A percentile compares a stretch with the other conserved stretches of the same genome.
Conservation (phyloP, 2,329 filamentous ascomycete genomes). For the Diaporthe ilicicola region DNA sequence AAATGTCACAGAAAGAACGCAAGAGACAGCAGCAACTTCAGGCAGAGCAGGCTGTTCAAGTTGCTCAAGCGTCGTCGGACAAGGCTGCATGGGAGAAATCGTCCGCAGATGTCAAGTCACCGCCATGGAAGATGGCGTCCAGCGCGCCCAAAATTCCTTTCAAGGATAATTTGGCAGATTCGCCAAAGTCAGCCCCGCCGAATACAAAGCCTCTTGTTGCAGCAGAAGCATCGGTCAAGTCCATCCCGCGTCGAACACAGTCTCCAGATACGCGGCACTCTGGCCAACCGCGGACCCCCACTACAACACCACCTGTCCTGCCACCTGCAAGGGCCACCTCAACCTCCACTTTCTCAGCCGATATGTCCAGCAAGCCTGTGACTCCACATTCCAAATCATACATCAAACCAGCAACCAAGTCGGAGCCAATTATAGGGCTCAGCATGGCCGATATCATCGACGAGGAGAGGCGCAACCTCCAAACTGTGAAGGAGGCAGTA, state of each 20-base stretch:
- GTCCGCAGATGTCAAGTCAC: slow-evolving; percentile 48
- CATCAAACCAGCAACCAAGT: slow-evolving; percentile 64
- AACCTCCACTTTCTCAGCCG: slow-evolving; percentile 37
- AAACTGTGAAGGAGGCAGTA: slow-evolving; percentile 81
- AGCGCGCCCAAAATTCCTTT: slow-evolving; percentile 57
- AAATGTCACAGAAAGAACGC: slow-evolving; percentile 90
- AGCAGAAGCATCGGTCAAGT: slow-evolving; percentile 49
- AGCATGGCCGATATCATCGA: slow-evolving; percentile 90
- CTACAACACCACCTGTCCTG: slow-evolving; percentile 34
- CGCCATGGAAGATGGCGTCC: slow-evolving; percentile 73
- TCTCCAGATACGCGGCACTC: slow-evolving; percentile 71
- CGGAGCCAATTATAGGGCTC: slow-evolving; percentile 71
- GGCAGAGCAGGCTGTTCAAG: slow-evolving; percentile 54
- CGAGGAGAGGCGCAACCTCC: slow-evolving; percentile 86
- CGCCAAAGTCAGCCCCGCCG: slow-evolving; percentile 41
- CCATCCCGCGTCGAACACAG: slow-evolving; percentile 57
- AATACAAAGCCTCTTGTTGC: slow-evolving; percentile 53
- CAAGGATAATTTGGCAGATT: slow-evolving; percentile 55
- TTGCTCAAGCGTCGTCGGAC: slow-evolving; percentile 43
- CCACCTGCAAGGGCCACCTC: slow-evolving; percentile 30
- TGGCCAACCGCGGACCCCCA: slow-evolving; percentile 57
- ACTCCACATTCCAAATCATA: slow-evolving; percentile 70
- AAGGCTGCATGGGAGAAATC: slow-evolving; percentile 57
- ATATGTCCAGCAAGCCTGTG: slow-evolving; percentile 49
- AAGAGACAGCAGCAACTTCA: slow-evolving; percentile 83